Percentiles rank a stretch among this genome's conserved stretches.
Evolutionary conservation across 306 rosid genomes (phyloP).

Genomic region (Geum urbanum): DNA sequence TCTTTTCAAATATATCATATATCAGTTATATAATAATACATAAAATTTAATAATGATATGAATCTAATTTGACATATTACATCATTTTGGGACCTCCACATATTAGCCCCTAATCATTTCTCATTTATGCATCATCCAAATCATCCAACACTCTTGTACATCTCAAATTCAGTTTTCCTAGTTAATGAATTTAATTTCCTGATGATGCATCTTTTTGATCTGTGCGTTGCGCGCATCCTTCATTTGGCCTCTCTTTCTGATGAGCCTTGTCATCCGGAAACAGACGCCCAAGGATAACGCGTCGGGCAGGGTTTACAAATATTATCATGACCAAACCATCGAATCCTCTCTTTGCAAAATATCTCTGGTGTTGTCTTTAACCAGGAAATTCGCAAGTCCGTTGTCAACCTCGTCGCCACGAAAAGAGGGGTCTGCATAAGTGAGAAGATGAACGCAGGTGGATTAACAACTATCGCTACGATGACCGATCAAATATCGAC

Average conservation of each 20-base stretch:
- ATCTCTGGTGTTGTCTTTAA: slow-evolving; percentile 24
- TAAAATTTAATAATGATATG: too few relatives aligned
- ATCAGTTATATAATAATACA: too few relatives aligned
- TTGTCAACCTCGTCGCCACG: slow-evolving; percentile 37
- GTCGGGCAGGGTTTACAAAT: slow-evolving; percentile 26
- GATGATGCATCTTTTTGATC: neutral
- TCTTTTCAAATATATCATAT: too few relatives aligned
- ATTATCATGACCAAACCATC: slow-evolving; percentile 28
- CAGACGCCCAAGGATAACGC: neutral
- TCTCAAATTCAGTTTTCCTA: too few relatives aligned
- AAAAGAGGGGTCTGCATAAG: slow-evolving; percentile 21
- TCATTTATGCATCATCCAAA: too few relatives aligned
- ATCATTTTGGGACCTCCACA: too few relatives aligned
- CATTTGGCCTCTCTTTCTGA: slow-evolving; percentile 14
- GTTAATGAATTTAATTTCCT: neutral
- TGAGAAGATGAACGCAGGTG: neutral
- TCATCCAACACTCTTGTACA: too few relatives aligned
- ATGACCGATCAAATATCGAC: too few relatives aligned
- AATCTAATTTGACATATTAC: too few relatives aligned
- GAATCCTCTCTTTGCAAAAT: slow-evolving; percentile 29
- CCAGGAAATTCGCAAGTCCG: slow-evolving; percentile 9
- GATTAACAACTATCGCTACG: neutral
- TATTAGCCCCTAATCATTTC: too few relatives aligned
- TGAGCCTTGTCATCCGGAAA: neutral
- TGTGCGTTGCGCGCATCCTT: slow-evolving; percentile 21